phyloP scores from a whole-genome alignment of 2,329 filamentous ascomycete genomes.

The Paraphaeosphaeria sporulosa region DNA sequence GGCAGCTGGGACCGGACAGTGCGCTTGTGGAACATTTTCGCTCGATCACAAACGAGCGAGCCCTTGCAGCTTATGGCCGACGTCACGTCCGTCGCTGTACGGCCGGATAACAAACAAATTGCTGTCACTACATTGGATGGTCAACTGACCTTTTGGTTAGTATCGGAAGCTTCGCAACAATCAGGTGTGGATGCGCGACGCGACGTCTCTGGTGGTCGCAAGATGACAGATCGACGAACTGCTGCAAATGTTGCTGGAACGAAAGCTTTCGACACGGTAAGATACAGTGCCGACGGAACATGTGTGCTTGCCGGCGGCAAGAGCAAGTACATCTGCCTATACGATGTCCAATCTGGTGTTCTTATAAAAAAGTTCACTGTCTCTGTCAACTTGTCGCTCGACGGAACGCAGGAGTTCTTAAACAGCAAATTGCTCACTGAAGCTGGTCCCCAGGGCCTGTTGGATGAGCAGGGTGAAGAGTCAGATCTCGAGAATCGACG shows the following conservation, averaged over 20 bases:
- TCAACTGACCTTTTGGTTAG: conserved; percentile 92
- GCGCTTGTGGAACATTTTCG: conserved; percentile 95
- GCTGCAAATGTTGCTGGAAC: conserved; percentile 90
- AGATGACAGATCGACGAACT: conserved; percentile 84
- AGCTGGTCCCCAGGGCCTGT: conserved; percentile 81
- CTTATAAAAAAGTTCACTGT: conserved; percentile 95
- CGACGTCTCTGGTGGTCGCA: conserved; percentile 92
- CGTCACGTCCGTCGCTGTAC: conserved; percentile 83
- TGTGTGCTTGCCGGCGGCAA: conserved; percentile 91
- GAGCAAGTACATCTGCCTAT: conserved; percentile 98
- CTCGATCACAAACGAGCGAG: conserved; percentile 91
- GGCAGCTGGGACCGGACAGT: conserved; percentile 98
- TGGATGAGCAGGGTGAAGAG: conserved; percentile 86
- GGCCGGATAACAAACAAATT: conserved; percentile 89
- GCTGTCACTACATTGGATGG: conserved; percentile 93
- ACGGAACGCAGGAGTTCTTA: conserved; percentile 95
- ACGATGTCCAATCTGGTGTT: conserved; percentile 91
- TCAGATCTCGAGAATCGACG: conserved; percentile 87
- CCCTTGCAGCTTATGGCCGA: conserved; percentile 92
- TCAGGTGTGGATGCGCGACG: conserved; percentile 87
- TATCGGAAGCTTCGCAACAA: conserved; percentile 86
- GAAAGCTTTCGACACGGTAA: conserved; percentile 87
- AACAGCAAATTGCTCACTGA: conserved; percentile 93
- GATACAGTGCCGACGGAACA: conserved; percentile 90
- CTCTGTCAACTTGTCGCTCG: conserved; percentile 91